Evolutionary conservation across 805 yeast genomes (phyloP), one percentile per base, ranked within the genome.

Genomic region (Metschnikowia gelsemii): DNA sequence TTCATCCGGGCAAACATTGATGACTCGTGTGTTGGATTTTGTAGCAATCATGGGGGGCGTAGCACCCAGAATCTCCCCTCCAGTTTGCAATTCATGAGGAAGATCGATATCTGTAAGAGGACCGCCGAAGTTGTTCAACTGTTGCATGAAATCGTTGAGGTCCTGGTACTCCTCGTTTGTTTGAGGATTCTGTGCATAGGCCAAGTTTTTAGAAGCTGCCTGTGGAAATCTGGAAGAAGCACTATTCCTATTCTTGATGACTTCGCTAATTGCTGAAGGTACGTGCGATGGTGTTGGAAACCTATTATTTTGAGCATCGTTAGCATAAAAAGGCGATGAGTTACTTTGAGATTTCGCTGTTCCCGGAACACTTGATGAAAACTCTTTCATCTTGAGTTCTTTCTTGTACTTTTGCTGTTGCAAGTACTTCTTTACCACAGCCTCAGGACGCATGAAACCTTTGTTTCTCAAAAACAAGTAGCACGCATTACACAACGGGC

Each of bases 21-120:
- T 76, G 17, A 77, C 68, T 29, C 80, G 66, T 3, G 82, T 77
- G 50, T 76, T 77, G 30, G 73, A 59, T 52, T 77, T 77, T 4
- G 76, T 74, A n/a, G 82, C 82, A 59, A 66, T 66, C 76, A 63
- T 72, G 47, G 73, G 73, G 37, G 72, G 76, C 5, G 73, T 68
- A 24, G 57, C 65, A 28, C 62, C 66, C 43, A 22, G 46, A 7
- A 49, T 27, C 14, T 31, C 44, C 4, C 45, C 46, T 5, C 21
- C 21, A 22, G 37, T 29, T 8, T 47, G 38, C 6, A 34, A 25
- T 8, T 51, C 53, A 24, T 45, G 35, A 5, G 74, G 74, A 29
- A 70, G 49, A 46, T 71, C 76, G 9, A 71, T 68, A 45, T 71
- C 76, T 11, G 76, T 71, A 40, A 70, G 57, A 4, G 76, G 76